Evolutionary conservation across 441 rosid genomes (phyloP).

Genomic region (Raphanus hybrid): DNA sequence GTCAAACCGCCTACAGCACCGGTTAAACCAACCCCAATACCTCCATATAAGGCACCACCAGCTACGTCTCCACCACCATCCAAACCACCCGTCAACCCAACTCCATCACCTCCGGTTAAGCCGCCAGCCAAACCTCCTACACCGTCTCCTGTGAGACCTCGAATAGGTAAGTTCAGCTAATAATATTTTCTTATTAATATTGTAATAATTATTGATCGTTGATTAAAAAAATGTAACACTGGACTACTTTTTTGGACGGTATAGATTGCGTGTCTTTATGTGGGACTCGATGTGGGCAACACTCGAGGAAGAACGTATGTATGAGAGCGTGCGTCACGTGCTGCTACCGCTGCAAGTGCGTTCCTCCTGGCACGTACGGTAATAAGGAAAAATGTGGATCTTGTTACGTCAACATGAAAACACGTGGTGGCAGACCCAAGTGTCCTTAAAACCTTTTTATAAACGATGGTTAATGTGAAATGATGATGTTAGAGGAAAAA

Average conservation of each 20-base stretch:
- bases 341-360: slow-evolving; percentile 88
- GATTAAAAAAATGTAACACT: background rate
- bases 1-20: slow-evolving; percentile 19
- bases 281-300: slow-evolving; percentile 67
- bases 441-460: slow-evolving; percentile 57
- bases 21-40: slow-evolving; percentile 24
- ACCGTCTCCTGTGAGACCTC: background rate
- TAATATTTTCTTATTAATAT: background rate
- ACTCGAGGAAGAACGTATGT: slow-evolving; percentile 71
- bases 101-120: background rate
- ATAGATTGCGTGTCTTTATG: slow-evolving; percentile 78
- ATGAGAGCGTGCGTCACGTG: slow-evolving; percentile 81
- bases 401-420: slow-evolving; percentile 86
- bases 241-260: slow-evolving; percentile 12
- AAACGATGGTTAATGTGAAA: background rate
- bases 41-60: slow-evolving; percentile 8
- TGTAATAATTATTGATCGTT: background rate
- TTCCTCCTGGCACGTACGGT: slow-evolving; percentile 92
- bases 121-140: background rate
- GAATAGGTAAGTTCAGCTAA: slow-evolving; percentile 19
- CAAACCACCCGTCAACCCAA: background rate
- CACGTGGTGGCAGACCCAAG: slow-evolving; percentile 60
- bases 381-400: slow-evolving; percentile 80
- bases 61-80: background rate
- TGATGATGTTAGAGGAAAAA: background rate